Base-by-base conservation (phyloP, 2,329 filamentous ascomycete species). In the Septoria linicola region DNA sequence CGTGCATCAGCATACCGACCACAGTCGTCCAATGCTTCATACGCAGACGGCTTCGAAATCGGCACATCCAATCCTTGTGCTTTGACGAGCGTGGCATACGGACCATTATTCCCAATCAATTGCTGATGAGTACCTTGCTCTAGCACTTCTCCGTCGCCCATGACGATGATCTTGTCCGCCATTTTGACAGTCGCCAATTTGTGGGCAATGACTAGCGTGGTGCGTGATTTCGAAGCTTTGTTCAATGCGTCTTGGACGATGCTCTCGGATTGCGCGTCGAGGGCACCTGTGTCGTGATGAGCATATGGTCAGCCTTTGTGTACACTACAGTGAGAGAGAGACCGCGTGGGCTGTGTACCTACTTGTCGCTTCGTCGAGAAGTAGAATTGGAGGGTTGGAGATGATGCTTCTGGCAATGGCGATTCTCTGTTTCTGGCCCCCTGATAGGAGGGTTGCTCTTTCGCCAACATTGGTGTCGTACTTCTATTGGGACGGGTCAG, bases 141-240 rank as follows among this genome's bases (percentile, higher is more conserved):
- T 8, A 73, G 57, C 13, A 76, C 63, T n/a, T 54, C 55, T 3
- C 74, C 74, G 14, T 69, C 61, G 5, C 61, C 52, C 59, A 76
- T 69, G 13, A 77, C 74, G 4, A 68, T 66, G 21, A 76, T 75
- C 30, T 70, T 71, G 58, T 76, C 69, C 4, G 73, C 73, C 17
- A 55, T 60, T 41, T 61, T 67, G 13, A 76, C 65, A 0, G 73
- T 76, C 0, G 72, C 64, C 8, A 76, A 62, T 34, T 68, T 68
- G 53, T 76, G 73, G 1, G 73, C 73, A 49, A 76, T 75, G 1
- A 70, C 58, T 2, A 70, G 51, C 1, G 67, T 68, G 1, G 68
- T 70, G 16, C 59, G 59, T 39, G 59, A 54, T 3, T 14, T 39
- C 6, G 65, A 64, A 0, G 67, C 66, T 13, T 55, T 51, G 27